A percentile compares a stretch with the other conserved stretches of the same genome.
These are phyloP conservation scores for Oryza meyeriana DNA, from an alignment of 176 grass and related monocot genomes.

Conservation along the genomic window DNA sequence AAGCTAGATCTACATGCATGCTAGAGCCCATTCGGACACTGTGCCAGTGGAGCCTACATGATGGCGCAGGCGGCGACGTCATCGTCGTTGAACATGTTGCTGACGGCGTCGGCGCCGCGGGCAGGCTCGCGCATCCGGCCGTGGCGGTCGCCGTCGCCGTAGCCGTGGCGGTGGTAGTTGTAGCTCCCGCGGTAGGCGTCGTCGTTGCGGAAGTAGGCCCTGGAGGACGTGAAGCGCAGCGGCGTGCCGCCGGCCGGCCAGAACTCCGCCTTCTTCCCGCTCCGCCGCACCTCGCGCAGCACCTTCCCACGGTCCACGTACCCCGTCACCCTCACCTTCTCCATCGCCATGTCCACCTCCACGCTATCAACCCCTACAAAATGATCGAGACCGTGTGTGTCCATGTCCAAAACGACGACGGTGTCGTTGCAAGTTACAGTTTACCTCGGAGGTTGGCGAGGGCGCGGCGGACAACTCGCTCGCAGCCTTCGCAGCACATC, in stretches of 20 bases:
- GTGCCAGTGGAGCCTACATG: not conserved
- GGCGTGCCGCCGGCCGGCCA: slow-evolving; percentile 52
- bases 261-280: slow-evolving; percentile 86
- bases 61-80: slow-evolving; percentile 61
- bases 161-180: slow-evolving; percentile 68
- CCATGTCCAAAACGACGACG: not conserved
- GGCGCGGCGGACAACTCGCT: slow-evolving; percentile 56
- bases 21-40: too few relatives aligned
- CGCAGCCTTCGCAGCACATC: slow-evolving; percentile 83
- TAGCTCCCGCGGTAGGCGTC: slow-evolving; percentile 53
- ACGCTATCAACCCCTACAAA: slow-evolving; percentile 57
- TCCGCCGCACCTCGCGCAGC: slow-evolving; percentile 62
- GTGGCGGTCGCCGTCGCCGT: slow-evolving; percentile 56
- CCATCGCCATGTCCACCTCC: slow-evolving; percentile 61
- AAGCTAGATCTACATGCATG: too few relatives aligned
- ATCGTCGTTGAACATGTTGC: slow-evolving; percentile 78
- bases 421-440: not conserved
- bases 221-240: slow-evolving; percentile 47
- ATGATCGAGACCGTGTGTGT: not conserved
- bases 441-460: slow-evolving; percentile 60
- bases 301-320: slow-evolving; percentile 62
- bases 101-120: slow-evolving; percentile 38
- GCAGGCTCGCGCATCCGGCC: slow-evolving; percentile 38
- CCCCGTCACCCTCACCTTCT: slow-evolving; percentile 83
- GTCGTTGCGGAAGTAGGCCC: slow-evolving; percentile 60